Evolutionary conservation across 441 rosid species (phyloP).

Genomic region (Euphorbia celastroides): DNA sequence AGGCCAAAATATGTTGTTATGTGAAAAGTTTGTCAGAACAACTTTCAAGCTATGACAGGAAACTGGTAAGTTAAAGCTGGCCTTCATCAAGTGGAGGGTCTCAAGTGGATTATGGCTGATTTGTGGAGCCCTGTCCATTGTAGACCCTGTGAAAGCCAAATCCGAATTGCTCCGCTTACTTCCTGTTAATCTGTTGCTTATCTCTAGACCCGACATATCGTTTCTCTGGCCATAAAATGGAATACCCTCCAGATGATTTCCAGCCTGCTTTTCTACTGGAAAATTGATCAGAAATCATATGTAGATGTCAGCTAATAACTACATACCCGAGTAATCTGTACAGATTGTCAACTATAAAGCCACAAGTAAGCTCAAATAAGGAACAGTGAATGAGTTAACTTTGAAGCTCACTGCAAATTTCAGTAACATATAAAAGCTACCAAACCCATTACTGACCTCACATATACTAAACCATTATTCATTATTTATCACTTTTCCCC

Average conservation of each 20-base stretch:
- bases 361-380: conserved; percentile 11
- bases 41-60: too few species aligned
- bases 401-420: conserved; percentile 8
- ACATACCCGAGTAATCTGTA: background rate
- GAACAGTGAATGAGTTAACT: background rate
- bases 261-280: conserved; percentile 51
- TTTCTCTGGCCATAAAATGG: conserved; percentile 69
- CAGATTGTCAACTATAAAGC: background rate
- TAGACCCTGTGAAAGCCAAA: conserved; percentile 42
- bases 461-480: conserved; percentile 23
- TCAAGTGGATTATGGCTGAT: conserved; percentile 58
- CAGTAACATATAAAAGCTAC: conserved; percentile 22
- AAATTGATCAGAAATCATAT: conserved; percentile 28
- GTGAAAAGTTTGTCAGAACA: too few species aligned
- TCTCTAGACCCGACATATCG: conserved; percentile 56
- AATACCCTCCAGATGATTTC: conserved; percentile 74
- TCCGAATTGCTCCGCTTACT: conserved; percentile 76
- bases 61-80: conserved; percentile 19
- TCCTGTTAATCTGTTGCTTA: conserved; percentile 55
- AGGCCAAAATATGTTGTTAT: too few species aligned
- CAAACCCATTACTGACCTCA: conserved; percentile 27
- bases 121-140: conserved; percentile 32
- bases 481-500: background rate
- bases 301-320: background rate
- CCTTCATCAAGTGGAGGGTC: conserved; percentile 77